Conservation (phyloP, 129 eudicot species). For the Lactuca saligna region DNA sequence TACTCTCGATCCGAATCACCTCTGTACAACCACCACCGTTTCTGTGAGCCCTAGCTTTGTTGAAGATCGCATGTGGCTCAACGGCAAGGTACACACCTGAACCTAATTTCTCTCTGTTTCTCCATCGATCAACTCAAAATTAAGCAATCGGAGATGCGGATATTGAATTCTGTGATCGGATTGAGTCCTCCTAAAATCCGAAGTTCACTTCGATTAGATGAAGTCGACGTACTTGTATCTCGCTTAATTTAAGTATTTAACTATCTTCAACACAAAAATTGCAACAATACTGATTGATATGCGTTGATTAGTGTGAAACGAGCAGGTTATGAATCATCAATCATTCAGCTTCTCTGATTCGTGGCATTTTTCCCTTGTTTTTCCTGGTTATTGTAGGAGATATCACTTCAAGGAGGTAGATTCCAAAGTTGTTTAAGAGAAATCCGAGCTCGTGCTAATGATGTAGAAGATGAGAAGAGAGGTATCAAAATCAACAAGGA, state of each 20-base stretch:
- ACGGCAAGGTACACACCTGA: conserved; percentile 59
- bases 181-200: not conserved
- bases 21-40: conserved; percentile 95
- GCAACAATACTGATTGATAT: not conserved
- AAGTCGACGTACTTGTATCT: too few relatives aligned
- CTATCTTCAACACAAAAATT: not conserved
- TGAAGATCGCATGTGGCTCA: conserved; percentile 96
- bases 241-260: not conserved
- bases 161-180: not conserved
- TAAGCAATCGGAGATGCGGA: not conserved
- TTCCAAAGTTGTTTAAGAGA: conserved; percentile 87
- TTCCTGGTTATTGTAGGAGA: conserved; percentile 67
- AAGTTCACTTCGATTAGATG: not conserved
- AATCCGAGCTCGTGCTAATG: conserved; percentile 82
- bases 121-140: not conserved
- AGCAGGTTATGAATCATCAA: too few relatives aligned
- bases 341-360: conserved; percentile 1
- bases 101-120: not conserved
- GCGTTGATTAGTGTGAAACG: too few relatives aligned
- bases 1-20: conserved; percentile 88
- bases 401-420: conserved; percentile 88
- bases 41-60: conserved; percentile 83
- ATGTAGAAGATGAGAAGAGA: conserved; percentile 76
- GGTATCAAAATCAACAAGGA: conserved; percentile 69
- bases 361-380: conserved; percentile 11